phyloP scores from a whole-genome alignment of 106 monocot genomes.

The Triglochin maritima region DNA sequence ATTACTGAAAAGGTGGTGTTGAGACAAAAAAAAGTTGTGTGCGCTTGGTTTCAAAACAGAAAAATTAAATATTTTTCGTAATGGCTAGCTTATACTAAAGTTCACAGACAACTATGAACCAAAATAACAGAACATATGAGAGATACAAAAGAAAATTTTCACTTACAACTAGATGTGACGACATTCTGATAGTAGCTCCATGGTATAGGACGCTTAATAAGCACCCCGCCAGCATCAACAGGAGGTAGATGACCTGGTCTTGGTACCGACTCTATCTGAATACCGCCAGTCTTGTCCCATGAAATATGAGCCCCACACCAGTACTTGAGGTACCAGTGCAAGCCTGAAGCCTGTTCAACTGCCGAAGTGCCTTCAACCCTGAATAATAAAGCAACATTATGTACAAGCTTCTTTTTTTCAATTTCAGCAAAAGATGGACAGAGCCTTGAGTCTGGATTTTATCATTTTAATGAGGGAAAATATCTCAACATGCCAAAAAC shows the following conservation, averaged over 20 bases:
- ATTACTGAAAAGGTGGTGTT: too few relatives aligned
- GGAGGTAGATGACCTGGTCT: constrained; percentile 47
- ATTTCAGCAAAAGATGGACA: too few relatives aligned
- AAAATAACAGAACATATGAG: not conserved
- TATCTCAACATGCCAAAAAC: not conserved
- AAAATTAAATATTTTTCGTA: too few relatives aligned
- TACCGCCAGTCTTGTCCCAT: constrained; percentile 96
- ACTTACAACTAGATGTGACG: constrained; percentile 96
- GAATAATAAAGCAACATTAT: constrained; percentile 9
- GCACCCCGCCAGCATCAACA: constrained; percentile 38
- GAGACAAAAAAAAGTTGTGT: too few relatives aligned
- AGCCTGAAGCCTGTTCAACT: constrained; percentile 68
- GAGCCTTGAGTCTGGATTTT: not conserved
- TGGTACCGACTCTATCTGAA: constrained; percentile 63
- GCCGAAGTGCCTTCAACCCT: constrained; percentile 82
- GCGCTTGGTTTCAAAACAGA: too few relatives aligned
- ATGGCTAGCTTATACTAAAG: too few relatives aligned
- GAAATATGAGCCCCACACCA: constrained; percentile 92
- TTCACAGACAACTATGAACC: too few relatives aligned
- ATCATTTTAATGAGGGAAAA: not conserved
- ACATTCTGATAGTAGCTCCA: constrained; percentile 99
- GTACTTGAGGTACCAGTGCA: constrained; percentile 96
- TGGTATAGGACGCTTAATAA: constrained; percentile 67
- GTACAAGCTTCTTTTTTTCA: too few relatives aligned
- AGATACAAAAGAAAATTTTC: not conserved